These are phyloP conservation scores for Malbranchea zuffiana DNA, from an alignment of 2,329 filamentous ascomycete species.

Conservation along the genomic window DNA sequence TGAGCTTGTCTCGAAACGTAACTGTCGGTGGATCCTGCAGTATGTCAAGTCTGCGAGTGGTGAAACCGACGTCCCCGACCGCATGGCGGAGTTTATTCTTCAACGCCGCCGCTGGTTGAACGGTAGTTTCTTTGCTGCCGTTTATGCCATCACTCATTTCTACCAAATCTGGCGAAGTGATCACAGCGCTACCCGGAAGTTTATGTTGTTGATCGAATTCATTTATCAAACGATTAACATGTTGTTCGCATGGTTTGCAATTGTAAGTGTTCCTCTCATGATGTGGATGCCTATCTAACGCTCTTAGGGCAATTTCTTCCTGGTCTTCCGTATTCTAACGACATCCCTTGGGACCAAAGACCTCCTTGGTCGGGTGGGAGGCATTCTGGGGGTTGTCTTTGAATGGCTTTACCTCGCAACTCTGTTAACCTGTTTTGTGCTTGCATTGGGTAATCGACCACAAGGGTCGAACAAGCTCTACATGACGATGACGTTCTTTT, in stretches of 20 bases:
- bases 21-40: slow-evolving; percentile 93
- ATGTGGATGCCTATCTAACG: not conserved
- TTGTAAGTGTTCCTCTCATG: slow-evolving; percentile 41
- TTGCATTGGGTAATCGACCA: slow-evolving; percentile 87
- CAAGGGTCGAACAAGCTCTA: slow-evolving; percentile 90
- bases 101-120: slow-evolving; percentile 96
- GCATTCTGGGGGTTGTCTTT: slow-evolving; percentile 77
- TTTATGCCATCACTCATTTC: slow-evolving; percentile 90
- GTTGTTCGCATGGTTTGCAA: slow-evolving; percentile 97
- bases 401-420: slow-evolving; percentile 93
- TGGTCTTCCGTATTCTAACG: slow-evolving; percentile 95
- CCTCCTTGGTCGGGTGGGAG: slow-evolving; percentile 65
- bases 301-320: slow-evolving; percentile 79
- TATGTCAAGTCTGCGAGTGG: slow-evolving; percentile 97
- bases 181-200: slow-evolving; percentile 75
- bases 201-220: slow-evolving; percentile 87
- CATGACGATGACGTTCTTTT: slow-evolving; percentile 97
- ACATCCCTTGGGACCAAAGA: slow-evolving; percentile 60
- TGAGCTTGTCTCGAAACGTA: slow-evolving; percentile 91
- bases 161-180: slow-evolving; percentile 92
- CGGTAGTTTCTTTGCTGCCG: slow-evolving; percentile 93
- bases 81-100: slow-evolving; percentile 86
- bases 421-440: slow-evolving; percentile 85
- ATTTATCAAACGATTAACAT: slow-evolving; percentile 89
- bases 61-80: slow-evolving; percentile 92